These are phyloP conservation scores for Prunus kanzakura DNA, from an alignment of 306 rosid species.

Conservation along the genomic window DNA sequence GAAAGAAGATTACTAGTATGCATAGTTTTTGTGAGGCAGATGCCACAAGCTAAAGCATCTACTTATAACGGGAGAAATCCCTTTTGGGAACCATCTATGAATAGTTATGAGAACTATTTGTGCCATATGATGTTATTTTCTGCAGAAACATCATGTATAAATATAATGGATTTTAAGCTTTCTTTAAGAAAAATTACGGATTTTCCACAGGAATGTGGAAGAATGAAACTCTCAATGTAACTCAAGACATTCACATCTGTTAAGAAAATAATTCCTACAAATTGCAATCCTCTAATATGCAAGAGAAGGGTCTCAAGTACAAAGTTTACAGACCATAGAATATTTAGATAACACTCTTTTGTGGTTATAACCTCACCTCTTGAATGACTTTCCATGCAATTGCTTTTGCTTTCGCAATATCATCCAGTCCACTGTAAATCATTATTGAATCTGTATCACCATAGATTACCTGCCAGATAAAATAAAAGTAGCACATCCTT, in stretches of 20 bases:
- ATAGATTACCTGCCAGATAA: conserved; percentile 69
- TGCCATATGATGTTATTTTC: background rate
- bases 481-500: conserved; percentile 18
- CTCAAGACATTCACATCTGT: background rate
- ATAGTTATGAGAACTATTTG: background rate
- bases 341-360: background rate
- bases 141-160: background rate
- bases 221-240: background rate
- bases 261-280: background rate
- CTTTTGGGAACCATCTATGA: background rate
- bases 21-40: conserved; percentile 2
- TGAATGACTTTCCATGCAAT: conserved; percentile 82
- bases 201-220: background rate
- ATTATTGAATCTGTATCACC: conserved; percentile 98
- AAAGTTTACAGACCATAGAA: conserved; percentile 6
- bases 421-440: conserved; percentile 95
- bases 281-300: conserved; percentile 1
- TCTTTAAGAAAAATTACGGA: background rate
- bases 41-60: conserved; percentile 3
- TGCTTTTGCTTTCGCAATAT: conserved; percentile 68
- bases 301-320: conserved; percentile 15
- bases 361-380: conserved; percentile 59
- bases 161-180: background rate
- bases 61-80: background rate
- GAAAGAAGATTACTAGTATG: background rate